Conservation (phyloP, 441 rosid genomes). For the Capsella rubella region DNA sequence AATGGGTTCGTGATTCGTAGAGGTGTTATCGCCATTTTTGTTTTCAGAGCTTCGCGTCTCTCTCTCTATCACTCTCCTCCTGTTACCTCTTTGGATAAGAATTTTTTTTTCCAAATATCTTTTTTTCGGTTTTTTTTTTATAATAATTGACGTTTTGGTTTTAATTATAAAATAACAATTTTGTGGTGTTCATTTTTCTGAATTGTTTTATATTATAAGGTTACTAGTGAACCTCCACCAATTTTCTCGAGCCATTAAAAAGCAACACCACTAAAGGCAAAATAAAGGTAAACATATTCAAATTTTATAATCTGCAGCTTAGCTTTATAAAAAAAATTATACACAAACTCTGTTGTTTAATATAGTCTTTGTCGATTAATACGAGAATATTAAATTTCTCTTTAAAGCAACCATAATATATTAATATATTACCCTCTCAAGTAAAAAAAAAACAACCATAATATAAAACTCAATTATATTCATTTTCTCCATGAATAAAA, state of each 20-base stretch:
- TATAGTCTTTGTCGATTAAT: background rate
- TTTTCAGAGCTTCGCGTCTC: constrained; percentile 32
- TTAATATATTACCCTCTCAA: too few relatives aligned
- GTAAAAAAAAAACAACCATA: background rate
- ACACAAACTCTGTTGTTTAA: background rate
- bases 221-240: constrained; percentile 13
- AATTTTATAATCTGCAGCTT: background rate
- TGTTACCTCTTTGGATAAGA: constrained; percentile 31
- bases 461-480: background rate
- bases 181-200: constrained; percentile 20
- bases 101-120: background rate
- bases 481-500: background rate
- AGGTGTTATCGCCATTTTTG: constrained; percentile 54
- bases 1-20: constrained; percentile 51
- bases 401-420: background rate
- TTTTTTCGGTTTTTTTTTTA: background rate
- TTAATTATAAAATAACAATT: background rate
- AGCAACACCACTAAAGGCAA: background rate
- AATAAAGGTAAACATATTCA: too few relatives aligned
- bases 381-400: background rate
- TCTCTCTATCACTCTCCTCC: constrained; percentile 24
- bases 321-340: too few relatives aligned
- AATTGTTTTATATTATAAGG: background rate
- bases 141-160: background rate
- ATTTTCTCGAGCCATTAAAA: background rate